Evolutionary conservation across 1,284 basidiomycete species (phyloP).

Genomic region (Boletellus deceptivus): DNA sequence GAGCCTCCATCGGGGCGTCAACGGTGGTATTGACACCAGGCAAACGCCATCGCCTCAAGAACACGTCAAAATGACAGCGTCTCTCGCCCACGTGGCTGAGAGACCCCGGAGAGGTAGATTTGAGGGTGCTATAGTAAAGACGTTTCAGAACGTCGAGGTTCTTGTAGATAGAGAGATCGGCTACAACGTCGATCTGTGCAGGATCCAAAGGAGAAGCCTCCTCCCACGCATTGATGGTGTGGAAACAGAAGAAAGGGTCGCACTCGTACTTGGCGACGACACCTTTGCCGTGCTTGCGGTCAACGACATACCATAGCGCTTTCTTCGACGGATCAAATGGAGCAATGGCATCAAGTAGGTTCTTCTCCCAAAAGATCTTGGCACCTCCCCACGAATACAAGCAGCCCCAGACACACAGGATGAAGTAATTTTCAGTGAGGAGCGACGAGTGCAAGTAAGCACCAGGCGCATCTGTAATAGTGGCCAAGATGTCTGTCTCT

Average conservation of each 20-base stretch:
- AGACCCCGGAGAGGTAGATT: constrained; percentile 30
- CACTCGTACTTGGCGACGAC: constrained; percentile 38
- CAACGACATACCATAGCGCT: constrained; percentile 38
- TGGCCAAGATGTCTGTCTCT: constrained; percentile 35
- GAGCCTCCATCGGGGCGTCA: constrained; percentile 15
- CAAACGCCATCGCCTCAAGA: constrained; percentile 28
- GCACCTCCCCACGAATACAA: constrained; percentile 32
- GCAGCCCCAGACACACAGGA: constrained; percentile 36
- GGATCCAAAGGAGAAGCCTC: constrained; percentile 28
- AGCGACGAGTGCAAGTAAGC: constrained; percentile 38
- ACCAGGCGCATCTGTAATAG: constrained; percentile 37
- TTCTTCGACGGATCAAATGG: constrained; percentile 30
- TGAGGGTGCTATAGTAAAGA: constrained; percentile 25
- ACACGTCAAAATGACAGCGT: constrained; percentile 17
- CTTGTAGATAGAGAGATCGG: constrained; percentile 37
- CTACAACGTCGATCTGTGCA: constrained; percentile 32
- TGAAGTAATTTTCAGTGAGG: constrained; percentile 37
- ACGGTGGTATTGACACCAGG: constrained; percentile 21
- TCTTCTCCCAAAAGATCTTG: constrained; percentile 32
- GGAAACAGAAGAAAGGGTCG: constrained; percentile 40
- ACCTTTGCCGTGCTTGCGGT: constrained; percentile 35
- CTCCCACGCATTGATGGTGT: constrained; percentile 38
- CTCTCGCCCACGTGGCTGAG: constrained; percentile 30
- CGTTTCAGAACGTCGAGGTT: constrained; percentile 31
- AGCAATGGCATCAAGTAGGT: constrained; percentile 33